Evolutionary conservation across 2,329 filamentous ascomycete species (phyloP), one percentile per base, ranked within the genome.

Genomic region (Zalaria obscura): DNA sequence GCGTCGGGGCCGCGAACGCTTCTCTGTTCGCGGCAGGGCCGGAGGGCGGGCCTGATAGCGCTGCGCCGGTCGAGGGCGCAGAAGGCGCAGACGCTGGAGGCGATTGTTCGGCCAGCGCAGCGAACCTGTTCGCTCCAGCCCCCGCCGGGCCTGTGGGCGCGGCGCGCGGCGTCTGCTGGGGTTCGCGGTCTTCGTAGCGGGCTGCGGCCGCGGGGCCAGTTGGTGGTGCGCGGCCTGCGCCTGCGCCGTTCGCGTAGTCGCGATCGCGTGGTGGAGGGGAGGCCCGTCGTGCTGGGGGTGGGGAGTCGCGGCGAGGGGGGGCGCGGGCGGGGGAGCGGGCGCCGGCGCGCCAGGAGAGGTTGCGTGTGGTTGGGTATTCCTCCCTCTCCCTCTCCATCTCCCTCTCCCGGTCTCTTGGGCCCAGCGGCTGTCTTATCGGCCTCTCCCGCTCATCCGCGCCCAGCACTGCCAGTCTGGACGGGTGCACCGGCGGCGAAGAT

Each of bases 401-500:
- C 18, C 18, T 18, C 18, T 18, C 18, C 18, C 18, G 18, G 18
- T 18, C 18, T 18, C 18, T 18, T 18, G 18, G 18, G 18, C 18
- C 18, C 18, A 18, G 18, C 18, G 18, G 18, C 18, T 18, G 18
- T 18, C 18, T 18, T 18, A 18, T 18, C 18, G 18, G 18, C 18
- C 18, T 18, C 18, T 18, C 25, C 40, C 49, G 44, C 4, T 63
- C 60, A 5, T 60, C 58, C 36, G 52, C 56, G 36, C 61, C 59
- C 27, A 50, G 45, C 8, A 45, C 52, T 38, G 62, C 65, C 39
- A 65, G 54, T 49, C 72, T 66, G 48, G 75, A 76, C 10, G 68
- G 66, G 50, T 76, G 72, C 9, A 71, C 58, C 8, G 64, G 71
- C 10, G 77, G 77, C 4, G 77, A 80, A 5, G 77, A 78, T 38